Conservation (phyloP, 768 basidiomycete genomes). For the Leccinum sublutescens region DNA sequence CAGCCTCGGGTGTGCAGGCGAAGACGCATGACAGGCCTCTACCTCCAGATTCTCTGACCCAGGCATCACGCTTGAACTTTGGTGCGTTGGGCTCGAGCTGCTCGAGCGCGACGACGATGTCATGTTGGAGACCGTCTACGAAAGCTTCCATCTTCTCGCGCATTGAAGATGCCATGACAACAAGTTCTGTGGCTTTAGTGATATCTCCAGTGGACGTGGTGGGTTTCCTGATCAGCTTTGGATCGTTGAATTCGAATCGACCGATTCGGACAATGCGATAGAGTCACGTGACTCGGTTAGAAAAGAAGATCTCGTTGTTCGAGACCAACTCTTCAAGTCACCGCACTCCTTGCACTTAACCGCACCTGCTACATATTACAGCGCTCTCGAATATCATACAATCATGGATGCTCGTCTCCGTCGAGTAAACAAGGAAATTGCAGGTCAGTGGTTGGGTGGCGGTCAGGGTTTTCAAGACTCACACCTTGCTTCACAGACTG, state of each 20-base stretch:
- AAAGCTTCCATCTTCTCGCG: constrained; percentile 75
- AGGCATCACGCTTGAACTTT: constrained; percentile 77
- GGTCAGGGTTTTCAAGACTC: constrained; percentile 8
- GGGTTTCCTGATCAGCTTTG: not conserved
- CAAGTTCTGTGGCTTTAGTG: no score
- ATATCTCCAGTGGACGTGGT: no score
- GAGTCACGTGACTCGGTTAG: constrained; percentile 24
- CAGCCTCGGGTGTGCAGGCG: constrained; percentile 39
- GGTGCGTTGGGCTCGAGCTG: constrained; percentile 69
- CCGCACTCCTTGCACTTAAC: not conserved
- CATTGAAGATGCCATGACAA: constrained; percentile 45
- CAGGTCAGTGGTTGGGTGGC: constrained; percentile 47
- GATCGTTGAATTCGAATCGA: not conserved
- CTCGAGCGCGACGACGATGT: constrained; percentile 78
- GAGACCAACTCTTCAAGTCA: not conserved
- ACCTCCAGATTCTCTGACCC: constrained; percentile 68
- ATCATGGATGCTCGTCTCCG: constrained; percentile 85
- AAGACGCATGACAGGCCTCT: constrained; percentile 84
- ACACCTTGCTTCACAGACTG: constrained; percentile 55
- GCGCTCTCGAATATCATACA: constrained; percentile 1
- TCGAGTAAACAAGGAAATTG: constrained; percentile 92
- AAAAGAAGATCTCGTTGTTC: constrained; percentile 3
- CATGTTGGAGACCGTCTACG: constrained; percentile 71
- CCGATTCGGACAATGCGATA: constrained; percentile 8
- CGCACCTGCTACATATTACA: not conserved